Evolutionary conservation across 768 basidiomycete genomes (phyloP).

Genomic region (Lanmaoa pseudosensibilis): DNA sequence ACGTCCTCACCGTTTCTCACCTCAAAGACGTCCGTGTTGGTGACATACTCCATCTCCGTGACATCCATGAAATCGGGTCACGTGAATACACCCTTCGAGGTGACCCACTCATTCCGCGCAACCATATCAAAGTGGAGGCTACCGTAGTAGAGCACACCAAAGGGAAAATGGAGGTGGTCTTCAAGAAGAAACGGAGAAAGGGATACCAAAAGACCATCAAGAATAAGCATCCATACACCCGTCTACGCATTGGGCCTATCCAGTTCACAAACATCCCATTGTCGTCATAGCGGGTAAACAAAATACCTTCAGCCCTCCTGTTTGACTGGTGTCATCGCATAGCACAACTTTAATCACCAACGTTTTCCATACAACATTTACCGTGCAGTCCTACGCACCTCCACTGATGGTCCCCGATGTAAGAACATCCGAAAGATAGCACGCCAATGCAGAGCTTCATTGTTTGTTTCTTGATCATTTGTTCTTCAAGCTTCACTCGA

Average conservation of each 20-base stretch:
- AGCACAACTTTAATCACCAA: constrained; percentile 4
- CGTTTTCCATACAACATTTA: neutral
- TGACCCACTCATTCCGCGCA: constrained; percentile 64
- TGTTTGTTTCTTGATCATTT: neutral
- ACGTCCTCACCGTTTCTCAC: constrained; percentile 90
- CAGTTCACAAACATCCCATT: constrained; percentile 39
- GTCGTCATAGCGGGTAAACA: constrained; percentile 23
- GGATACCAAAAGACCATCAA: constrained; percentile 93
- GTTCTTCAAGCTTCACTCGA: neutral
- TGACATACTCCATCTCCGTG: constrained; percentile 75
- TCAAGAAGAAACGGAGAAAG: constrained; percentile 99
- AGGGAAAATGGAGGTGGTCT: constrained; percentile 83
- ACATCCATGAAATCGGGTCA: constrained; percentile 93
- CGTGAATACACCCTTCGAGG: constrained; percentile 91
- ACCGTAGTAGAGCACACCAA: constrained; percentile 99
- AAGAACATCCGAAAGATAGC: neutral
- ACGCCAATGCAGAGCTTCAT: neutral
- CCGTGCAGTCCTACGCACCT: neutral
- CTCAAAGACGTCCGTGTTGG: constrained; percentile 86
- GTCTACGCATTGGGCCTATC: constrained; percentile 88
- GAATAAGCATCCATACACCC: constrained; percentile 95
- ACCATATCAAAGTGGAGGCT: constrained; percentile 71
- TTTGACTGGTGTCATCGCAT: neutral
- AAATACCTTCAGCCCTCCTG: neutral
- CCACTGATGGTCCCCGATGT: neutral